phyloP scores from a whole-genome alignment of 164 flowering plant genomes.

The Brasenia schreberi region DNA sequence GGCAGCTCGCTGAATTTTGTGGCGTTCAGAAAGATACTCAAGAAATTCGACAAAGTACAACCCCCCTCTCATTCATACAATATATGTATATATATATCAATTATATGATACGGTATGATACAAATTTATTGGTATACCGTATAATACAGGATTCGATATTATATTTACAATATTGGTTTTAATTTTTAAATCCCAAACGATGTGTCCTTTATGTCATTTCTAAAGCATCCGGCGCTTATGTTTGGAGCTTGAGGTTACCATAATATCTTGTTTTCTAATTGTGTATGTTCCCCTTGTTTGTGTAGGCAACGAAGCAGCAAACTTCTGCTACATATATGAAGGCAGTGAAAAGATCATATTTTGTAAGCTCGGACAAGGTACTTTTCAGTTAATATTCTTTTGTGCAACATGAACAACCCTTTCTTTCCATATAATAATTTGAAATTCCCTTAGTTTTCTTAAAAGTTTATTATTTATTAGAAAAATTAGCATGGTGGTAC shows the following conservation, averaged over 20 bases:
- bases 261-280: constrained; percentile 13
- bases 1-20: constrained; percentile 92
- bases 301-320: constrained; percentile 63
- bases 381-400: background rate
- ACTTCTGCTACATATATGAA: constrained; percentile 58
- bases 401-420: too few species aligned
- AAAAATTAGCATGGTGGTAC: too few species aligned
- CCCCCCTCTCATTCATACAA: background rate
- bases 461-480: too few species aligned
- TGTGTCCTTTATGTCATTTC: too few species aligned
- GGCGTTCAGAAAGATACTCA: constrained; percentile 85
- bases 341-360: constrained; percentile 72
- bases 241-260: background rate
- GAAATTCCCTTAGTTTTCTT: too few species aligned
- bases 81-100: too few species aligned
- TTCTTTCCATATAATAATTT: background rate
- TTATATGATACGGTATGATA: background rate
- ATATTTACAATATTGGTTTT: background rate
- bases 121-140: background rate
- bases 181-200: too few species aligned
- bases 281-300: too few species aligned
- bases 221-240: too few species aligned
- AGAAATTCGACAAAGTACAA: constrained; percentile 93
- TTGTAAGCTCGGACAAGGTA: constrained; percentile 95
- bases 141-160: background rate